These are phyloP conservation scores for Dacryopinax primogenitus DNA, from an alignment of 768 basidiomycete genomes.

Conservation along the genomic window DNA sequence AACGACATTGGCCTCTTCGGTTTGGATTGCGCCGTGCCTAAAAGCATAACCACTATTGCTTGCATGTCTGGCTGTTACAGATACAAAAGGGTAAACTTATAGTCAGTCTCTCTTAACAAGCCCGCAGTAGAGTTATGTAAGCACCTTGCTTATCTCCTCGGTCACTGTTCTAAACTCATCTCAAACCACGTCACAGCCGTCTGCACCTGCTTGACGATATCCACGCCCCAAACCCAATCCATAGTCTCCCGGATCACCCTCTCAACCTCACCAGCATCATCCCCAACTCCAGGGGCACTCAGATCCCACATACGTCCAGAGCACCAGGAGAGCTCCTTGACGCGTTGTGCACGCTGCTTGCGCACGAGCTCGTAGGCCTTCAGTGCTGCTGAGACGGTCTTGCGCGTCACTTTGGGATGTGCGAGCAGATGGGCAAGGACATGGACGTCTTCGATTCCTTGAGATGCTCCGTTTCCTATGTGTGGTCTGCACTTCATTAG, in stretches of 20 bases:
- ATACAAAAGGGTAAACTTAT: no score
- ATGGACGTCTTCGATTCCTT: slow-evolving; percentile 46
- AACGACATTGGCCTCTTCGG: no score
- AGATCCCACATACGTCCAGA: neutral
- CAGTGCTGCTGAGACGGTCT: neutral
- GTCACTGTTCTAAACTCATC: neutral
- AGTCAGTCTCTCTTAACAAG: no score
- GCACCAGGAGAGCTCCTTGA: neutral
- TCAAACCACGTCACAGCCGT: neutral
- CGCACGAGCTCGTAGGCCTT: slow-evolving; percentile 7
- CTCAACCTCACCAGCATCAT: neutral
- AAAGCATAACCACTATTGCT: no score
- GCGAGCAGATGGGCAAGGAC: slow-evolving; percentile 36
- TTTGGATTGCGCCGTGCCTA: no score
- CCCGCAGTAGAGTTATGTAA: no score
- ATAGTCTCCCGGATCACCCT: neutral
- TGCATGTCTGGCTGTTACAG: no score
- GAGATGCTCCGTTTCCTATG: slow-evolving; percentile 45
- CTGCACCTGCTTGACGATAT: neutral
- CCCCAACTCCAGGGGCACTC: neutral
- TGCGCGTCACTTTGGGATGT: slow-evolving; percentile 25
- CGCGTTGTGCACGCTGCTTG: neutral
- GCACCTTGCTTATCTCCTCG: no score
- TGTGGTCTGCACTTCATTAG: slow-evolving; percentile 29
- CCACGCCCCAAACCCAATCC: slow-evolving; percentile 1